These are phyloP conservation scores for Podila horticola DNA, from an alignment of 192 early-diverging fungal genomes.

Conservation along the genomic window DNA sequence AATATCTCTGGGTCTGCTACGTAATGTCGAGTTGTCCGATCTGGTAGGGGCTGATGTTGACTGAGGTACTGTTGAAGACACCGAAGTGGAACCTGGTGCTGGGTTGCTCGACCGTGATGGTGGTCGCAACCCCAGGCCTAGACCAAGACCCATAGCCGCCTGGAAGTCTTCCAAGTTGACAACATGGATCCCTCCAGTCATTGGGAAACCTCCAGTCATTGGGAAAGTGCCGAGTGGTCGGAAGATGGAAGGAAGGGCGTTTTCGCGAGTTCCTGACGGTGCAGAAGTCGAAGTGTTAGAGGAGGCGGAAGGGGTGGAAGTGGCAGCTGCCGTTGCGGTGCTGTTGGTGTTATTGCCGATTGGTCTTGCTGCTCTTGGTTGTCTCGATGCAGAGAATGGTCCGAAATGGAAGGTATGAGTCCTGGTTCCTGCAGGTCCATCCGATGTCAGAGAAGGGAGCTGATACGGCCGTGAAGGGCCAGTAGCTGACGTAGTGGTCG, in stretches of 20 bases:
- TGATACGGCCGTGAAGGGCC: background rate
- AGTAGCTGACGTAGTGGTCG: background rate
- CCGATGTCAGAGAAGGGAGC: background rate
- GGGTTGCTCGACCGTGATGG: no score
- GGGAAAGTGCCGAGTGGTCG: slow-evolving; percentile 8
- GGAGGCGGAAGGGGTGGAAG: background rate
- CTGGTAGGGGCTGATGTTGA: background rate
- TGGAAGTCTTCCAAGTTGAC: no score
- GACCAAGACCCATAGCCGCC: no score
- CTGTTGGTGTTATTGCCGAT: background rate
- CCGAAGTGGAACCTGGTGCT: no score
- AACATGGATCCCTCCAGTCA: slow-evolving; percentile 10
- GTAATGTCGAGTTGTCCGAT: background rate
- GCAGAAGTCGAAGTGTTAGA: no score
- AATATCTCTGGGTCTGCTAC: background rate
- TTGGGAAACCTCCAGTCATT: slow-evolving; percentile 22
- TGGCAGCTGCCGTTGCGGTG: background rate
- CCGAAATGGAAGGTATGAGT: slow-evolving; percentile 6
- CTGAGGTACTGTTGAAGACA: background rate
- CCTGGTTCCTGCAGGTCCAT: background rate
- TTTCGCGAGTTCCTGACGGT: no score
- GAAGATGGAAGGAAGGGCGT: background rate
- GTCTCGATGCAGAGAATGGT: slow-evolving; percentile 9
- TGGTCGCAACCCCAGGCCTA: no score
- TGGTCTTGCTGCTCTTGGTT: background rate